phyloP scores from a whole-genome alignment of 345 rosid species.

The Rhodamnia rubescens region DNA sequence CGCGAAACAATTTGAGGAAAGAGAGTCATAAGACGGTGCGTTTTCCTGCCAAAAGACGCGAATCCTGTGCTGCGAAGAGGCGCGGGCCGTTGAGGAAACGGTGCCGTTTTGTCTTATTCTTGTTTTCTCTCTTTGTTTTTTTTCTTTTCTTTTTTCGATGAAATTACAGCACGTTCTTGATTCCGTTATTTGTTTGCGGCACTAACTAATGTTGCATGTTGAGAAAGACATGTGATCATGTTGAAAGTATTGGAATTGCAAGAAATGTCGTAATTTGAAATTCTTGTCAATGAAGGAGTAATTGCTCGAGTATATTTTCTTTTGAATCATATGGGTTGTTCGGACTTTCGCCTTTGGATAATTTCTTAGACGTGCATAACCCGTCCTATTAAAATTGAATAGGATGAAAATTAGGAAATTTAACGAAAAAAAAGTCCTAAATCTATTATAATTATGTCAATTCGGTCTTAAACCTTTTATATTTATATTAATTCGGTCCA shows the following conservation, averaged over 20 bases:
- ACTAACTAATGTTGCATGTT: background rate
- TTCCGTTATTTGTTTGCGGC: background rate
- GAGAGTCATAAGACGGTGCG: background rate
- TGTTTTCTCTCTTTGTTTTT: background rate
- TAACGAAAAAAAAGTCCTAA: too few relatives aligned
- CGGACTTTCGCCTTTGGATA: background rate
- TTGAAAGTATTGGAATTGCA: background rate
- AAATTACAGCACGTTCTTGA: background rate
- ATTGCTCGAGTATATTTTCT: background rate
- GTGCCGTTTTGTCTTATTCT: background rate
- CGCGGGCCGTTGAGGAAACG: background rate
- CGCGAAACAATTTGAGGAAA: background rate
- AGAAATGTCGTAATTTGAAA: background rate
- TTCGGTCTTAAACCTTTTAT: too few relatives aligned
- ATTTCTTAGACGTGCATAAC: accelerated
- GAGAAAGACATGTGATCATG: background rate
- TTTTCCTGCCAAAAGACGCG: background rate
- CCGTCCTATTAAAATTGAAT: background rate
- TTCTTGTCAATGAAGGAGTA: background rate
- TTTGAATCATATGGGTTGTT: accelerated
- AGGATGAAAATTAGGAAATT: background rate
- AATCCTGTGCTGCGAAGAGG: background rate
- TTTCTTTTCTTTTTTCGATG: background rate
- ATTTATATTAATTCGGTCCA: too few relatives aligned
- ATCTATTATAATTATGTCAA: too few relatives aligned